Evolutionary conservation across 2,329 filamentous ascomycete species (phyloP), one percentile per base, ranked within the genome.

Genomic region (Ophiostoma fasciatum): DNA sequence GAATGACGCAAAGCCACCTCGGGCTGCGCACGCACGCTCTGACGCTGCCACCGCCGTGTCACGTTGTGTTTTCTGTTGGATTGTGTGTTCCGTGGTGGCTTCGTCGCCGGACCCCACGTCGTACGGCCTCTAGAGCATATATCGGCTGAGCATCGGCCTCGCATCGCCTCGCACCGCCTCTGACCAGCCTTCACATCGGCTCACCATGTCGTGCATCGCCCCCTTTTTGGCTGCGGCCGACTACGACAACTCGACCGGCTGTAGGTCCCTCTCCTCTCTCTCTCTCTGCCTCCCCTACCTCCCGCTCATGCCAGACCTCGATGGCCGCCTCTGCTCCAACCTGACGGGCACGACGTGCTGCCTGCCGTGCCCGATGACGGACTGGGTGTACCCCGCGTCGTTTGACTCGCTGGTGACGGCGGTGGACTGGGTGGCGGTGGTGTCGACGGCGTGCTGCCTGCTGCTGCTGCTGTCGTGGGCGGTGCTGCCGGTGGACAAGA

Each of bases 351-450:
- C 75, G 5, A 64, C 63, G 25, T 98, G 90, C 56, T 98, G 90
- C 55, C 58, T 98, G 39, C 90, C 90, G 42, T 98, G 90, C 55
- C 90, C 90, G 22, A 66, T 82, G 50, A 80, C 81, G 10, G 73
- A 88, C 39, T 96, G 80, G 78, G 59, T 71, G 18, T 76, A 78
- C 44, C 64, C 71, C 11, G 66, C 74, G 45, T 67, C 60, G 48
- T 79, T 80, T 53, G 43, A 59, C 14, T 62, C 62, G 2, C 51
- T 83, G 48, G 77, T 75, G 17, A 57, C 63, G 32, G 71, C 72
- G 12, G 76, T 83, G n/a, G 82, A 84, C 56, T 93, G 82, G 75
- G 63, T 94, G 38, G 84, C 82, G 44, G 74, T 93, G 13, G 72
- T 67, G 9, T 75, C 83, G 37, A 67, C 85, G 28, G 58, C 78